Base-by-base conservation (phyloP, 2,329 filamentous ascomycete genomes). In the Elsinoe arachidis region DNA sequence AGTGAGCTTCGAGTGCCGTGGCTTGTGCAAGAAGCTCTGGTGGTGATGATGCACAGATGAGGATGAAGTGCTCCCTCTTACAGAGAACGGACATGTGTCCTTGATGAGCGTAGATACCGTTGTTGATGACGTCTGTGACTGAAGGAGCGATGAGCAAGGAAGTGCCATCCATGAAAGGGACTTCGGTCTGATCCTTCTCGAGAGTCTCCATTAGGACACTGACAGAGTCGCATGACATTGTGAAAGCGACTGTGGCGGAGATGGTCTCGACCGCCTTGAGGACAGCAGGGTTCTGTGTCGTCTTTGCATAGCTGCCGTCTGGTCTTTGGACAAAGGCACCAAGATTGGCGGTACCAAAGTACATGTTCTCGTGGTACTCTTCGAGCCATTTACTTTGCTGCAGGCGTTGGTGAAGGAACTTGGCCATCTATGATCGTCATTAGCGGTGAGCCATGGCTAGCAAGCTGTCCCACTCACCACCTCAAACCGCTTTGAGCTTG, bases 301-400 rank as follows among this genome's bases (percentile, higher is more conserved):
- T 56, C 33, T 35, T 46, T 17, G 54, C 54, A 49, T 56, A 56
- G 39, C 19, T 46, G n/a, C 54, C 54, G 19, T 56, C 54, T 21
- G 23, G 41, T 49, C 54, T 17, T 23, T 41, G 39, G 11, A 56
- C 54, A 30, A 56, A 56, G 5, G 54, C 37, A n/a, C 54, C 54
- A n/a, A 56, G 54, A 19, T 56, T 56, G 17, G 54, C 54, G 11
- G 54, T 56, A 49, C 54, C 54, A 37, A 56, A 56, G 54, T 46
- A 56, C 54, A 56, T 56, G 54, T 56, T 56, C 41, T 56, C 54
- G 14, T 56, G 54, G 47, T 56, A 56, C 41, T 56, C 54, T 19
- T 56, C 54, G 1, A 56, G 34, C 54, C 54, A 56, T 30, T 47
- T 56, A 41, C 41, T 56, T 39, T 56, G 54, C n/a, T 34, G 26